A percentile compares a stretch with the other conserved stretches of the same genome.
These are phyloP conservation scores for Haplographium delicatum DNA, from an alignment of 495 filamentous ascomycete genomes.

Conservation along the genomic window DNA sequence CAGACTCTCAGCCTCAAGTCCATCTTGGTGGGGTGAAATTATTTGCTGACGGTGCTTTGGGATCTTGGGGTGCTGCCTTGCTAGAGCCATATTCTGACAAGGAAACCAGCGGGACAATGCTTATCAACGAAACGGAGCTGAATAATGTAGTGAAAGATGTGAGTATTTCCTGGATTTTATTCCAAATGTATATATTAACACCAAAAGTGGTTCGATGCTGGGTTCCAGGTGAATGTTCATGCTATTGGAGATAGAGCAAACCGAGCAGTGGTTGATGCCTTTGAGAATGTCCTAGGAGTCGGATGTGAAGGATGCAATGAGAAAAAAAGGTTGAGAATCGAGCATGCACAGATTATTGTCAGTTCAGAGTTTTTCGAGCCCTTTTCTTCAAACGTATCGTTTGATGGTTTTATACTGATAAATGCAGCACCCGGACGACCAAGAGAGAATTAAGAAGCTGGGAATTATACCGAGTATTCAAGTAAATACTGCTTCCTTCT, in stretches of 20 bases:
- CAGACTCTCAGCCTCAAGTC: too few relatives aligned
- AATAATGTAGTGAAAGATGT: slow-evolving; percentile 32
- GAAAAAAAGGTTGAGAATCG: slow-evolving; percentile 52
- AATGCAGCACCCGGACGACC: slow-evolving; percentile 46
- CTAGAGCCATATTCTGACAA: slow-evolving; percentile 58
- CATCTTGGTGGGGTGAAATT: slow-evolving; percentile 17
- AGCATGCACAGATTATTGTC: slow-evolving; percentile 58
- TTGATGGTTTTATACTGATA: background rate
- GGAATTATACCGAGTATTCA: slow-evolving; percentile 60
- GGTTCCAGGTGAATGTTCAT: slow-evolving; percentile 41
- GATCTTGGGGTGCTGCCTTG: slow-evolving; percentile 59
- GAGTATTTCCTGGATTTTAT: background rate
- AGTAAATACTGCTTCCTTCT: background rate
- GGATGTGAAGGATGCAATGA: slow-evolving; percentile 38
- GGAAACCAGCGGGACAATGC: slow-evolving; percentile 48
- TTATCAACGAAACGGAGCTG: slow-evolving; percentile 51
- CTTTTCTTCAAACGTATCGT: background rate
- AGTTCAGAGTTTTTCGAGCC: background rate
- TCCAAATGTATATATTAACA: background rate
- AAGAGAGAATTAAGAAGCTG: slow-evolving; percentile 42
- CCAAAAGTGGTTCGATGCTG: slow-evolving; percentile 20
- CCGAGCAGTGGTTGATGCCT: slow-evolving; percentile 50
- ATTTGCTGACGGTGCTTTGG: slow-evolving; percentile 54
- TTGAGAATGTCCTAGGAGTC: slow-evolving; percentile 42
- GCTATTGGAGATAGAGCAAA: slow-evolving; percentile 58